These are phyloP conservation scores for Psophocarpus tetragonolobus DNA, from an alignment of 306 rosid genomes.

Conservation along the genomic window DNA sequence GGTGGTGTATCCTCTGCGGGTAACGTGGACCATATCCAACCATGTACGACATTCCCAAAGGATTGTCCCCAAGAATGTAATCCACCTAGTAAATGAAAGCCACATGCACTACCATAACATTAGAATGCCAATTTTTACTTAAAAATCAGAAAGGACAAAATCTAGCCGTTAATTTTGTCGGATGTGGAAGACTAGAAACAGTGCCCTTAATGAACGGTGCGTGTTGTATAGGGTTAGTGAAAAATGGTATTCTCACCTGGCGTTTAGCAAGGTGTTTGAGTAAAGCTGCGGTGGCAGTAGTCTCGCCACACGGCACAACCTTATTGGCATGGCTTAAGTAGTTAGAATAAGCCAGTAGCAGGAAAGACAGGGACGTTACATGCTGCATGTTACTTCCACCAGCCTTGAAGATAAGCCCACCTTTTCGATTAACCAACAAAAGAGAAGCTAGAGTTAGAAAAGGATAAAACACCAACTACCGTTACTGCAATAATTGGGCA, in stretches of 20 bases:
- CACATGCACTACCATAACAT: slow-evolving; percentile 18
- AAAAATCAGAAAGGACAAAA: slow-evolving; percentile 35
- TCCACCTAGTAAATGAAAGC: slow-evolving; percentile 64
- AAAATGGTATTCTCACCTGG: slow-evolving; percentile 51
- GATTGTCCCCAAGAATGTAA: slow-evolving; percentile 92
- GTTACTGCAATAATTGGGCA: slow-evolving; percentile 29
- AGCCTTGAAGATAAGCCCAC: slow-evolving; percentile 92
- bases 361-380: slow-evolving; percentile 90
- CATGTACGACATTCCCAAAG: slow-evolving; percentile 92
- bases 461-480: neutral
- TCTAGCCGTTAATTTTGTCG: slow-evolving; percentile 64
- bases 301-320: slow-evolving; percentile 80
- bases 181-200: slow-evolving; percentile 12
- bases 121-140: too few species aligned
- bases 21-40: slow-evolving; percentile 88
- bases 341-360: slow-evolving; percentile 77
- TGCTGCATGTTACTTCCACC: slow-evolving; percentile 99
- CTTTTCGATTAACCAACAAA: slow-evolving; percentile 42
- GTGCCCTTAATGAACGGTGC: slow-evolving; percentile 22
- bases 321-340: slow-evolving; percentile 91
- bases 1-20: slow-evolving; percentile 91
- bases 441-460: neutral
- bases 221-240: too few species aligned
- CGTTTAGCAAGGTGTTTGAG: slow-evolving; percentile 77
- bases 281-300: slow-evolving; percentile 67